phyloP scores from a whole-genome alignment of 768 basidiomycete species.

The Rhizopogon vesiculosus region DNA sequence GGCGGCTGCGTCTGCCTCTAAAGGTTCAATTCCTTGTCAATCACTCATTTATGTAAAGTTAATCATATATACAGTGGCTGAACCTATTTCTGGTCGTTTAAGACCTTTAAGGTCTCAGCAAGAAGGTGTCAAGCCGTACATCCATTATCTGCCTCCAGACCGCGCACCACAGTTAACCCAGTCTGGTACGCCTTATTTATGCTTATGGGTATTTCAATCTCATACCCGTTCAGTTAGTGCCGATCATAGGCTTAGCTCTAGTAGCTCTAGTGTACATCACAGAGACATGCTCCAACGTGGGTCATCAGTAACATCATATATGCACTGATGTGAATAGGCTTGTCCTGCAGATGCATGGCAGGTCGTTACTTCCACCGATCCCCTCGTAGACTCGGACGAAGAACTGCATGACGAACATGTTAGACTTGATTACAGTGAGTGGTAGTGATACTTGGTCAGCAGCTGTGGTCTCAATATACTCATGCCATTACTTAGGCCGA shows the following conservation, averaged over 20 bases:
- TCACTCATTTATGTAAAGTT: background rate
- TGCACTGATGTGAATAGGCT: background rate
- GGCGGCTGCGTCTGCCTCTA: constrained; percentile 26
- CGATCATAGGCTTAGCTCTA: constrained; percentile 14
- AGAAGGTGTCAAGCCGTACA: constrained; percentile 25
- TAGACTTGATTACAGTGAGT: constrained; percentile 62
- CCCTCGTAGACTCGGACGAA: constrained; percentile 69
- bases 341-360: constrained; percentile 65
- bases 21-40: constrained; percentile 17
- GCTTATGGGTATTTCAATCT: background rate
- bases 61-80: constrained; percentile 11
- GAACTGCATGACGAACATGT: constrained; percentile 62
- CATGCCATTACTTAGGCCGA: constrained; percentile 31
- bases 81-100: constrained; percentile 21
- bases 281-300: constrained; percentile 44
- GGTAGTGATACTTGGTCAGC: background rate
- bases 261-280: constrained; percentile 21
- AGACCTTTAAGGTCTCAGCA: constrained; percentile 17
- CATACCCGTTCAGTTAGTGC: background rate
- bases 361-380: constrained; percentile 55
- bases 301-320: constrained; percentile 6
- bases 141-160: constrained; percentile 28
- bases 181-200: constrained; percentile 14
- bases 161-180: constrained; percentile 14
- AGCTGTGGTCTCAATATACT: background rate